phyloP scores from a whole-genome alignment of 768 basidiomycete species.

The Erythrobasidium yunnanense region DNA sequence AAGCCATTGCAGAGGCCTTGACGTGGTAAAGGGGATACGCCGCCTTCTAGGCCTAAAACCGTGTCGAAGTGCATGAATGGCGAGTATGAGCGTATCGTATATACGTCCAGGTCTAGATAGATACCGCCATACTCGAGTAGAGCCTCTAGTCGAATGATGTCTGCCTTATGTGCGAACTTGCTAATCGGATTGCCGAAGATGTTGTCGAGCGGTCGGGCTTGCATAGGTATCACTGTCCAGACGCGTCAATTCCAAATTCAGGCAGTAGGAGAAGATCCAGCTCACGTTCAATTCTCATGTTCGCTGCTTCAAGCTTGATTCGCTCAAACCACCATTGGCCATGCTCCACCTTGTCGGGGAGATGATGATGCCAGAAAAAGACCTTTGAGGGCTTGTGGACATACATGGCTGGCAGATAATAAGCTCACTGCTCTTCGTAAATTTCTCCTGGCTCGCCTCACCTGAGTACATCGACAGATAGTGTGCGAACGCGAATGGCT shows the following conservation, averaged over 20 bases:
- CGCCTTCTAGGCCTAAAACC: conserved; percentile 35
- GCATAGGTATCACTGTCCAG: background rate
- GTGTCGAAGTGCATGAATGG: conserved; percentile 30
- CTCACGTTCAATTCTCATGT: background rate
- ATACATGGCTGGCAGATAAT: conserved; percentile 2
- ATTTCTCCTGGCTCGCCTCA: background rate
- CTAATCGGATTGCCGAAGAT: conserved; percentile 31
- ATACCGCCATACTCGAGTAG: conserved; percentile 32
- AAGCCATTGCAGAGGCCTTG: conserved; percentile 36
- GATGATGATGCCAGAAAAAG: conserved; percentile 20
- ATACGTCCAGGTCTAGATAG: conserved; percentile 34
- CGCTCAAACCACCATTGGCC: conserved; percentile 21
- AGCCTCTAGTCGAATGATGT: conserved; percentile 34
- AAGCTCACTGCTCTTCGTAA: background rate
- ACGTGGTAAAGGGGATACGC: conserved; percentile 26
- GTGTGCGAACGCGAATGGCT: conserved; percentile 33
- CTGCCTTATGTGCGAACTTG: conserved; percentile 37
- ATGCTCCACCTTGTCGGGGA: background rate
- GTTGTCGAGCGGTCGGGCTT: conserved; percentile 29
- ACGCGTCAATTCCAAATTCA: too few species aligned
- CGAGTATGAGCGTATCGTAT: conserved; percentile 26
- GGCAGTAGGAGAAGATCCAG: too few species aligned
- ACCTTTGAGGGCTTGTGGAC: background rate
- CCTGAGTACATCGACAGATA: conserved; percentile 35
- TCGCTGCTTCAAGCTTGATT: background rate